Evolutionary conservation across 371 early-diverging fungal genomes (phyloP).

Genomic region (Mortierella sp.): DNA sequence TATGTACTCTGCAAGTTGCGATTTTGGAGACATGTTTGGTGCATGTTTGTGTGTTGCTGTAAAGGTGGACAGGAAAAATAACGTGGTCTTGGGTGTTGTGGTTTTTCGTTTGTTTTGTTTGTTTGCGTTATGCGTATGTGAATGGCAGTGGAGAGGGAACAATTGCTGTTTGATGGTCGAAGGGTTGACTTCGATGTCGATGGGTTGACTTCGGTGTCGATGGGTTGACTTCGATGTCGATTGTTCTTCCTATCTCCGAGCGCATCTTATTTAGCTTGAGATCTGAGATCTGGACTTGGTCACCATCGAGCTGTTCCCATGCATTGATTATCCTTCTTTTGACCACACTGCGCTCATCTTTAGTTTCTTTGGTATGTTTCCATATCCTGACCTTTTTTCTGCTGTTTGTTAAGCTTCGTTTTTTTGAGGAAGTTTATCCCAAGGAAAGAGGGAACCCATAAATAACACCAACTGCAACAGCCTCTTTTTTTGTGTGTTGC

Average conservation of each 20-base stretch:
- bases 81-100: not conserved
- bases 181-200: not conserved
- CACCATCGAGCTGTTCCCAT: too few species aligned
- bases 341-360: too few species aligned
- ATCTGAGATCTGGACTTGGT: too few species aligned
- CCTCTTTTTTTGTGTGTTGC: not conserved
- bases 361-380: too few species aligned
- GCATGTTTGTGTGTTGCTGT: not conserved
- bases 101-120: not conserved
- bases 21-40: slow-evolving; percentile 4
- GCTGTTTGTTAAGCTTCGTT: not conserved
- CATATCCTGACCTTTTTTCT: too few species aligned
- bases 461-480: not conserved
- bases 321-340: too few species aligned
- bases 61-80: not conserved
- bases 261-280: too few species aligned
- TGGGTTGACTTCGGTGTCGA: not conserved
- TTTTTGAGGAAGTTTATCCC: too few species aligned
- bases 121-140: not conserved
- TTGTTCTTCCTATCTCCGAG: slow-evolving; percentile 12
- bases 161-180: too few species aligned
- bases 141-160: slow-evolving; percentile 5
- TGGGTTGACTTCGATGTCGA: not conserved
- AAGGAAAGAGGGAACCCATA: too few species aligned
- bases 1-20: too few species aligned